These are phyloP conservation scores for Aquanectria penicillioides DNA, from an alignment of 2,329 filamentous ascomycete species.

Conservation along the genomic window DNA sequence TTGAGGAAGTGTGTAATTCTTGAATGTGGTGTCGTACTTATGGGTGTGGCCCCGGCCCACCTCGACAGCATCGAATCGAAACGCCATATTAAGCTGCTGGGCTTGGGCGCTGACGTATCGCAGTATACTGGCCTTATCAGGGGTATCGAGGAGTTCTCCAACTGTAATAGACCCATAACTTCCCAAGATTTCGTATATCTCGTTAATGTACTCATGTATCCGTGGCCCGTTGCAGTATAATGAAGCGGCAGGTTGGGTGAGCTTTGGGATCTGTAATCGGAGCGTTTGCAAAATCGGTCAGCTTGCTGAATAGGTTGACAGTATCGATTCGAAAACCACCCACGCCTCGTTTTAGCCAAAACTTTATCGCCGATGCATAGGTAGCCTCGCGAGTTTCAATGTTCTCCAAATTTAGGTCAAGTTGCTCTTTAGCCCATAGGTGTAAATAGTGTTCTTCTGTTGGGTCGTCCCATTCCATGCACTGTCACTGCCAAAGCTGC, in stretches of 20 bases:
- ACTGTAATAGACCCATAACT: conserved; percentile 74
- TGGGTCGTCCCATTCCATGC: conserved; percentile 75
- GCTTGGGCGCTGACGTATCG: conserved; percentile 67
- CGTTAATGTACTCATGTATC: conserved; percentile 73
- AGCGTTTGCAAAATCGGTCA: too few species aligned
- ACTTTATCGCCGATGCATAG: conserved; percentile 76
- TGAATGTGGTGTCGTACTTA: conserved; percentile 60
- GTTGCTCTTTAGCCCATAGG: conserved; percentile 79
- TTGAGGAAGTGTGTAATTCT: conserved; percentile 56
- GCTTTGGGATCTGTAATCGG: conserved; percentile 65
- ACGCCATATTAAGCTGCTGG: conserved; percentile 74
- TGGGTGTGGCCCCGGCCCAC: conserved; percentile 64
- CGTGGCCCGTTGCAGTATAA: conserved; percentile 74
- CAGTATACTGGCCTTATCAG: conserved; percentile 65
- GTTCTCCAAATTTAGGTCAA: conserved; percentile 87
- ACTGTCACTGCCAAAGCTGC: conserved; percentile 67
- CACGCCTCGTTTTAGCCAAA: conserved; percentile 80
- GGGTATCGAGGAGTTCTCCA: conserved; percentile 73
- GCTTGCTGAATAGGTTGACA: conserved; percentile 78
- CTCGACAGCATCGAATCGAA: conserved; percentile 73
- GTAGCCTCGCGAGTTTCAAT: conserved; percentile 74
- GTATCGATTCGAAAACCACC: conserved; percentile 79
- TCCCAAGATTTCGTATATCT: conserved; percentile 70
- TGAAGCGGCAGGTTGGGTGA: conserved; percentile 54
- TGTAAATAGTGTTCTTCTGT: conserved; percentile 83